phyloP scores from a whole-genome alignment of 2,329 filamentous ascomycete genomes.

The Microdochium trichocladiopsis region DNA sequence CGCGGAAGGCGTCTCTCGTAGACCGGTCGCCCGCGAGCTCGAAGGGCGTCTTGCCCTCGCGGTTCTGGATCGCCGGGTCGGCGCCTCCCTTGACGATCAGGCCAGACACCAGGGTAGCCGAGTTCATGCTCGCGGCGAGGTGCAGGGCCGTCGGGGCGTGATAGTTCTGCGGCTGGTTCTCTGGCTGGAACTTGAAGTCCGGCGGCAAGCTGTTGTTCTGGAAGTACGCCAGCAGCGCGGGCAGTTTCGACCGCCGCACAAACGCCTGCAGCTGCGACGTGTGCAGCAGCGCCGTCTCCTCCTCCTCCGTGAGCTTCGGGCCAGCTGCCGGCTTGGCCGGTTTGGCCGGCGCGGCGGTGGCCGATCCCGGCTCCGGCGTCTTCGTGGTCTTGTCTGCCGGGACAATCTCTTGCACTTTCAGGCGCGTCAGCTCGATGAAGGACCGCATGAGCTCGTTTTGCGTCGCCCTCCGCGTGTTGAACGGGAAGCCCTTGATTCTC shows the following conservation, averaged over 20 bases:
- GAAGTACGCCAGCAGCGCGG: slow-evolving; percentile 78
- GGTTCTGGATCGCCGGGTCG: slow-evolving; percentile 64
- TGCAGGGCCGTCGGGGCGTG: slow-evolving; percentile 82
- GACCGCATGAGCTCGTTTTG: slow-evolving; percentile 91
- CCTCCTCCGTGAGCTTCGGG: slow-evolving; percentile 69
- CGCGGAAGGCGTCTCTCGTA: slow-evolving; percentile 85
- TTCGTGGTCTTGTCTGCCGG: slow-evolving; percentile 52
- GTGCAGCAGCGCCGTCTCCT: slow-evolving; percentile 75
- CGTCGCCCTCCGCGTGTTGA: slow-evolving; percentile 84
- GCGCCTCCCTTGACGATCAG: slow-evolving; percentile 69
- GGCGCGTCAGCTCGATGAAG: slow-evolving; percentile 86
- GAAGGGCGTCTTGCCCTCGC: slow-evolving; percentile 78
- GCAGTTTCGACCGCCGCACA: slow-evolving; percentile 83
- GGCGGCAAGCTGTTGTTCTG: slow-evolving; percentile 64
- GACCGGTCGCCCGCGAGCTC: slow-evolving; percentile 79
- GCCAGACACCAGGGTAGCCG: slow-evolving; percentile 67
- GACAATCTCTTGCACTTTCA: slow-evolving; percentile 76
- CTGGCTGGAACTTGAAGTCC: slow-evolving; percentile 69
- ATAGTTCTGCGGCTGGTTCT: slow-evolving; percentile 58
- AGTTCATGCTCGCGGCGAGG: slow-evolving; percentile 75
- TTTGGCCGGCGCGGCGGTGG: slow-evolving; percentile 35
- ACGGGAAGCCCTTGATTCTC: slow-evolving; percentile 81
- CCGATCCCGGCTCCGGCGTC: slow-evolving; percentile 29
- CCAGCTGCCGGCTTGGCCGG: slow-evolving; percentile 40
- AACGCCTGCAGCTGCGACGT: slow-evolving; percentile 85